Conservation (phyloP, 768 basidiomycete genomes). For the Tulasnella sp. region DNA sequence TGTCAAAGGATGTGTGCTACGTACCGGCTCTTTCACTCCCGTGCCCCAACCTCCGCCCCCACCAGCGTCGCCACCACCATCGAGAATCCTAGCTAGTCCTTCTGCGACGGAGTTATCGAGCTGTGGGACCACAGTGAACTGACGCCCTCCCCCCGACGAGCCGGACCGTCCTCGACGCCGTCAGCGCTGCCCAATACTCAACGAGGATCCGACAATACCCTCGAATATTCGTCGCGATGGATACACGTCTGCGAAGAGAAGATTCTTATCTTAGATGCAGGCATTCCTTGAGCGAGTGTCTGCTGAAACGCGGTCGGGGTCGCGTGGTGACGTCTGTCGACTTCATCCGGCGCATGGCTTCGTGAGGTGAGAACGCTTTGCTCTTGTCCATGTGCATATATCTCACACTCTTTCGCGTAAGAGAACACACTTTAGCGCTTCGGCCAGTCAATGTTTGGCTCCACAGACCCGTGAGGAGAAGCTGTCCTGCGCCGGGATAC, state of each 20-base stretch:
- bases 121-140: neutral
- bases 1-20: neutral
- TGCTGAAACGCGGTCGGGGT: neutral
- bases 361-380: neutral
- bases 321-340: neutral
- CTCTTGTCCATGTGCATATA: too few relatives aligned
- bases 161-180: neutral
- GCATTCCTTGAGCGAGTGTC: neutral
- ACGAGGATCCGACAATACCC: neutral
- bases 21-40: neutral
- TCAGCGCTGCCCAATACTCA: neutral
- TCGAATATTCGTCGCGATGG: neutral
- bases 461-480: neutral
- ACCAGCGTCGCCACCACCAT: neutral
- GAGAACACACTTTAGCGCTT: neutral
- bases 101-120: neutral
- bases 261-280: neutral
- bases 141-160: neutral
- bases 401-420: neutral
- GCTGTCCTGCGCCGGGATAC: too few relatives aligned
- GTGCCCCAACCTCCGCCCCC: neutral
- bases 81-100: neutral
- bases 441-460: neutral
- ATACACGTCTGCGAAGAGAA: neutral
- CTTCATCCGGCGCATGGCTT: conserved; percentile 1